Conservation (phyloP, 257 asterid genomes). For the Perilla frutescens region DNA sequence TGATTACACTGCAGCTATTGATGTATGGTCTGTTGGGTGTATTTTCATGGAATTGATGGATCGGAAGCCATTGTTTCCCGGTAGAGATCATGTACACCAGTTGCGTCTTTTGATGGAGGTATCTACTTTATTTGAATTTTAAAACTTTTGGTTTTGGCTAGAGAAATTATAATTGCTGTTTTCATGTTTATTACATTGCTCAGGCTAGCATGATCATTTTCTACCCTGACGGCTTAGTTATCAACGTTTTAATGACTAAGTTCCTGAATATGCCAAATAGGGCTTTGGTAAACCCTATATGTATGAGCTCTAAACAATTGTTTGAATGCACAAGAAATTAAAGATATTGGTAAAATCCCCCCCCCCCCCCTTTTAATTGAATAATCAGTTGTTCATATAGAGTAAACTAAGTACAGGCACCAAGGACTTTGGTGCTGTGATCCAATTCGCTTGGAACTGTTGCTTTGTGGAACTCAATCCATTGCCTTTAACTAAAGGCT, state of each 20-base stretch:
- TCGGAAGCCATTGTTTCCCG: constrained; percentile 93
- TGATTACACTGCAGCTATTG: constrained; percentile 95
- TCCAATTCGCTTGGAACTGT: neutral
- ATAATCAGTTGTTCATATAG: neutral
- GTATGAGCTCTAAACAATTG: neutral
- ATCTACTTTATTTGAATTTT: constrained; percentile 31
- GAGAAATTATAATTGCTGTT: neutral
- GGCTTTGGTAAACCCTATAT: neutral
- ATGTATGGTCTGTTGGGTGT: constrained; percentile 99
- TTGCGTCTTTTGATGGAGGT: constrained; percentile 97
- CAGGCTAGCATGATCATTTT: neutral
- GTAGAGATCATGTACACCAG: constrained; percentile 98
- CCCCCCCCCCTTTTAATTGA: neutral
- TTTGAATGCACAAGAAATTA: constrained; percentile 5
- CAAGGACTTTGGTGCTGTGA: neutral
- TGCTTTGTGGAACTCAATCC: constrained; percentile 3
- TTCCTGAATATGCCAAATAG: constrained; percentile 7
- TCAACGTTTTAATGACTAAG: neutral
- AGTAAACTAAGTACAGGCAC: neutral
- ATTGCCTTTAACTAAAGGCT: neutral
- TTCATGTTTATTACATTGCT: neutral
- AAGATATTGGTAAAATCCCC: neutral
- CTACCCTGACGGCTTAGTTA: neutral
- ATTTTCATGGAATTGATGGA: constrained; percentile 99
- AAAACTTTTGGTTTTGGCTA: neutral